Conservation (phyloP, 805 yeast genomes). For the Kluyveromyces starmeri region DNA sequence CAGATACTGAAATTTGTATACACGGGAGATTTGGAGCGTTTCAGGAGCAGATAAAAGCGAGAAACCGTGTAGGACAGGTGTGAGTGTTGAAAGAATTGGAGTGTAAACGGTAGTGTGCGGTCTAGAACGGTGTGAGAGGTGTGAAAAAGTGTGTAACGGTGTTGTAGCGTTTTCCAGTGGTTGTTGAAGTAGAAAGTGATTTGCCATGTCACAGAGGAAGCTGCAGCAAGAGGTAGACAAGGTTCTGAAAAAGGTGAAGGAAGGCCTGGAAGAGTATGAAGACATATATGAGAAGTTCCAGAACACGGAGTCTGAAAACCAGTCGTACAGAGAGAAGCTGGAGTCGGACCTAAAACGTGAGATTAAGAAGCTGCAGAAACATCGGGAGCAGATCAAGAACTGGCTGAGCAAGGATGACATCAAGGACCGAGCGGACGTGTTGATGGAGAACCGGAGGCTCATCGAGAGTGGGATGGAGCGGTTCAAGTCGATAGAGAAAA, state of each 20-base stretch:
- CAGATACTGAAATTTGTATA: no score
- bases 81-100: no score
- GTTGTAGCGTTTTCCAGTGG: no score
- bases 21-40: no score
- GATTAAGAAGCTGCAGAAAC: conserved; percentile 86
- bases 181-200: no score
- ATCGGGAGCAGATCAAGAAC: conserved; percentile 88
- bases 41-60: no score
- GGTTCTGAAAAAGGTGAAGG: conserved; percentile 83
- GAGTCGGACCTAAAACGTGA: conserved; percentile 91
- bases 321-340: conserved; percentile 85
- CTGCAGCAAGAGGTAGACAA: conserved; percentile 76
- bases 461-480: conserved; percentile 86
- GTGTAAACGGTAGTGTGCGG: no score
- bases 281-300: conserved; percentile 77
- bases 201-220: conserved; percentile 42
- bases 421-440: conserved; percentile 69
- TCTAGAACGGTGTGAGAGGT: no score
- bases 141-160: no score
- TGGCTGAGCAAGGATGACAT: conserved; percentile 91
- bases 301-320: conserved; percentile 54
- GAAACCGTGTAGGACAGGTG: no score
- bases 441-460: conserved; percentile 64
- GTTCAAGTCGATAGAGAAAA: conserved; percentile 88
- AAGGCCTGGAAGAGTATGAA: conserved; percentile 83